Conservation (phyloP, 192 early-diverging fungal genomes). For the Backusella psychrophila region DNA sequence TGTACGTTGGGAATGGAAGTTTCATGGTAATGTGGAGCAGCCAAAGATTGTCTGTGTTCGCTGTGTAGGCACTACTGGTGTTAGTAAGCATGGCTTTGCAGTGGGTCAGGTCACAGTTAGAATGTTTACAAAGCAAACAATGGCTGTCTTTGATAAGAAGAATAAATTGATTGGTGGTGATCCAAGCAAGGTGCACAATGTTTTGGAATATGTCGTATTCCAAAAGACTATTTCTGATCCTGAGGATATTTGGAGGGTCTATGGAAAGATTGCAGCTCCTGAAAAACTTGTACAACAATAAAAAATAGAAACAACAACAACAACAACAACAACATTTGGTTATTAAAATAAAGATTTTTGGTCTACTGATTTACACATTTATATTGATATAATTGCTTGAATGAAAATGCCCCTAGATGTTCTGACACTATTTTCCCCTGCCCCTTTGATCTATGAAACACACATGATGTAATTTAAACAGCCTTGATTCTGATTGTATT, state of each 20-base stretch:
- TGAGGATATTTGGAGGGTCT: slow-evolving; percentile 62
- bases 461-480: too few relatives aligned
- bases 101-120: slow-evolving; percentile 65
- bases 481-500: too few relatives aligned
- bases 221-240: slow-evolving; percentile 59
- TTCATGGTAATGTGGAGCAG: slow-evolving; percentile 50
- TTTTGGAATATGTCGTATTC: slow-evolving; percentile 70
- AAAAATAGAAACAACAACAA: not conserved
- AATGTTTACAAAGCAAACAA: slow-evolving; percentile 63
- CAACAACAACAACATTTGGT: not conserved
- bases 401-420: too few relatives aligned
- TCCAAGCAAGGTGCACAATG: slow-evolving; percentile 51
- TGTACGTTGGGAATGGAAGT: slow-evolving; percentile 57
- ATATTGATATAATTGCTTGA: too few relatives aligned
- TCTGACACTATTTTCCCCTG: too few relatives aligned
- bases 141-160: slow-evolving; percentile 52
- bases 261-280: slow-evolving; percentile 54
- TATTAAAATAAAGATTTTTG: not conserved
- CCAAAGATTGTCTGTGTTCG: slow-evolving; percentile 61
- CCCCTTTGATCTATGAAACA: too few relatives aligned
- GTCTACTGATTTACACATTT: too few relatives aligned
- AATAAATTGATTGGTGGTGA: slow-evolving; percentile 44
- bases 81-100: slow-evolving; percentile 38
- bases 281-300: slow-evolving; percentile 19
- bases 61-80: slow-evolving; percentile 40